Conservation (phyloP, 305 asterid genomes). For the Fraxinus baroniana region DNA sequence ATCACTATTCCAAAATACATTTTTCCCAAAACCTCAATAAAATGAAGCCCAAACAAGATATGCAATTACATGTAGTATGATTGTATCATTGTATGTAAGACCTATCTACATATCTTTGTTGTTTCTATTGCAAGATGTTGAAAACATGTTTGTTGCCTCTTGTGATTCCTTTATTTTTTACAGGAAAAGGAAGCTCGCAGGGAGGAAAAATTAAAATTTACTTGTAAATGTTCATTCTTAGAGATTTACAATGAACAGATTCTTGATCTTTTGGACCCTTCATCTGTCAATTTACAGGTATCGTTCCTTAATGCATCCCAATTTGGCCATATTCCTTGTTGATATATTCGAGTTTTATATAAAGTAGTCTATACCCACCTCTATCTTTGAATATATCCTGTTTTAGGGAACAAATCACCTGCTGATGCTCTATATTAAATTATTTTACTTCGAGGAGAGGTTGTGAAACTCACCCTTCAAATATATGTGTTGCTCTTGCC, state of each 20-base stretch:
- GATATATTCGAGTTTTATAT: neutral
- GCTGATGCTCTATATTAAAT: slow-evolving; percentile 8
- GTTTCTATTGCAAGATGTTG: neutral
- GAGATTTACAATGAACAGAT: slow-evolving; percentile 96
- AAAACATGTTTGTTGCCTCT: slow-evolving; percentile 10
- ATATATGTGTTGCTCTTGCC: neutral
- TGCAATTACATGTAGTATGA: neutral
- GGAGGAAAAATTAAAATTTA: slow-evolving; percentile 78
- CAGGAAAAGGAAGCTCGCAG: slow-evolving; percentile 94
- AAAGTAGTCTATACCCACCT: neutral
- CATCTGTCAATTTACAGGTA: slow-evolving; percentile 87
- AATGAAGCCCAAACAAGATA: neutral
- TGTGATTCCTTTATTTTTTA: slow-evolving; percentile 18
- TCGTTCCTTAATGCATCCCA: slow-evolving; percentile 3
- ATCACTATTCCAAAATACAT: neutral
- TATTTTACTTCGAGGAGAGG: neutral
- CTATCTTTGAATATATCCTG: slow-evolving; percentile 7
- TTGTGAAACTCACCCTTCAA: neutral
- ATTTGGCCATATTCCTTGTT: neutral
- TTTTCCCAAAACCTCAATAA: neutral
- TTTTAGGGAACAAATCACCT: slow-evolving; percentile 6
- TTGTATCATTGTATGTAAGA: neutral
- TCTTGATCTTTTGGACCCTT: slow-evolving; percentile 87
- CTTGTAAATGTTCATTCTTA: slow-evolving; percentile 87
- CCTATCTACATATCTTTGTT: slow-evolving; percentile 8